These are phyloP conservation scores for Candida chilensis DNA, from an alignment of 805 yeast species.

Conservation along the genomic window DNA sequence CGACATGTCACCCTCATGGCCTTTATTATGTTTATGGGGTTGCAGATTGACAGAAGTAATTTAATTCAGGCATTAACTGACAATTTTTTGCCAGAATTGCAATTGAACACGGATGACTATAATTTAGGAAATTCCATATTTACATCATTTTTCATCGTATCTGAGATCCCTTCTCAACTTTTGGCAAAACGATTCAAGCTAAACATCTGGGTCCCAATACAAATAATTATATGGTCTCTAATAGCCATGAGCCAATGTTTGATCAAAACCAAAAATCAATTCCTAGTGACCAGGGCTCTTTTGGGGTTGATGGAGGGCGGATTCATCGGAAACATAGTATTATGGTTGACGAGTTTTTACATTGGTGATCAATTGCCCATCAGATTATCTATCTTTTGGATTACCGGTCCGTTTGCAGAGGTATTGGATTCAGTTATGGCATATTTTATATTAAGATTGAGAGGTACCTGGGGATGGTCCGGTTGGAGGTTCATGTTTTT, in stretches of 20 bases:
- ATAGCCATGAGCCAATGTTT: conserved; percentile 45
- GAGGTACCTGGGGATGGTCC: conserved; percentile 29
- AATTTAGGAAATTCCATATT: conserved; percentile 52
- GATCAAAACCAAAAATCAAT: conserved; percentile 30
- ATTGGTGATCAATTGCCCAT: conserved; percentile 48
- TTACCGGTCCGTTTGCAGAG: conserved; percentile 38
- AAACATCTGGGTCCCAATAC: conserved; percentile 53
- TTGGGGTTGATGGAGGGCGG: conserved; percentile 62
- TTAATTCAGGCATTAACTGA: conserved; percentile 51
- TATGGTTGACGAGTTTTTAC: conserved; percentile 62
- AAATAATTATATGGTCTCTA: conserved; percentile 46
- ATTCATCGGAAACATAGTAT: conserved; percentile 52
- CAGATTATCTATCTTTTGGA: conserved; percentile 53
- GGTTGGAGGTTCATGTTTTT: conserved; percentile 67
- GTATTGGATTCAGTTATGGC: conserved; percentile 37
- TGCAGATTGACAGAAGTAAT: conserved; percentile 53
- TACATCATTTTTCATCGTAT: conserved; percentile 38
- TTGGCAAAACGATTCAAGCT: conserved; percentile 57
- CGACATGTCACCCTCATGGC: conserved; percentile 49
- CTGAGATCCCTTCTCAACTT: conserved; percentile 61
- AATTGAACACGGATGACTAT: conserved; percentile 46
- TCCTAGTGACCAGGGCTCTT: conserved; percentile 38
- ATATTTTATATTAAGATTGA: conserved; percentile 42
- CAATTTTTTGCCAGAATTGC: conserved; percentile 40
- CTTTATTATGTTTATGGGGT: conserved; percentile 47